These are phyloP conservation scores for Earliella scabrosa DNA, from an alignment of 1,284 basidiomycete species.

Conservation along the genomic window DNA sequence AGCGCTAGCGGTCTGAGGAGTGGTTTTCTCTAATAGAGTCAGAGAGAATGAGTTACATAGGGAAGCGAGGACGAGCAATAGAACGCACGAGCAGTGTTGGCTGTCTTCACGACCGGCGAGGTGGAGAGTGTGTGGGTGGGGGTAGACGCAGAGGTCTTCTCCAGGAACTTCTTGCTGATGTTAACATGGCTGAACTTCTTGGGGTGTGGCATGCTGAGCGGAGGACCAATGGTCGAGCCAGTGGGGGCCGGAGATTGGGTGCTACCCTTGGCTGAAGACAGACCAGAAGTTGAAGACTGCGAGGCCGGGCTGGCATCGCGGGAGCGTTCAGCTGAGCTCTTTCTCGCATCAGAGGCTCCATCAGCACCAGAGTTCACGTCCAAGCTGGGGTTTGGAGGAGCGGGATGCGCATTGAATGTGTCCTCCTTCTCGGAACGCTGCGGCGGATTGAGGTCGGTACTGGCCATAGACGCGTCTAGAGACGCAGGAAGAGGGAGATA, in stretches of 20 bases:
- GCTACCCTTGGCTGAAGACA: conserved; percentile 27
- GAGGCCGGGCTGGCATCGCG: conserved; percentile 32
- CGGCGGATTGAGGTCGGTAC: conserved; percentile 54
- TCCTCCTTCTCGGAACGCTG: conserved; percentile 47
- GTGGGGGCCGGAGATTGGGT: conserved; percentile 24
- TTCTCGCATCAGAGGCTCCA: conserved; percentile 14
- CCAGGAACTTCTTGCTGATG: conserved; percentile 93
- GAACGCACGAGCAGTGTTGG: conserved; percentile 57
- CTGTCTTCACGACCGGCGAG: conserved; percentile 50
- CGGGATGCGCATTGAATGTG: conserved; percentile 20
- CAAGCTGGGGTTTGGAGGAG: conserved; percentile 10
- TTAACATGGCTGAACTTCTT: conserved; percentile 89
- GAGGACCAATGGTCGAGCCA: conserved; percentile 26
- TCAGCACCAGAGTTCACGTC: conserved; percentile 12
- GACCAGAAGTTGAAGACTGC: conserved; percentile 30
- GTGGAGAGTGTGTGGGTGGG: conserved; percentile 44
- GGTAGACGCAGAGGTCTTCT: conserved; percentile 69
- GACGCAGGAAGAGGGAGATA: conserved; percentile 48
- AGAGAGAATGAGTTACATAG: neutral
- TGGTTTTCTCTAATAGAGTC: conserved; percentile 55
- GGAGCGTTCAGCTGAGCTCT: conserved; percentile 20
- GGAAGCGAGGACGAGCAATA: no score
- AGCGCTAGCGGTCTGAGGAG: conserved; percentile 54
- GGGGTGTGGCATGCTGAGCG: conserved; percentile 53
- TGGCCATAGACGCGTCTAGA: conserved; percentile 79